These are phyloP conservation scores for Fusarium dlaminii DNA, from an alignment of 2,329 filamentous ascomycete genomes.

Conservation along the genomic window DNA sequence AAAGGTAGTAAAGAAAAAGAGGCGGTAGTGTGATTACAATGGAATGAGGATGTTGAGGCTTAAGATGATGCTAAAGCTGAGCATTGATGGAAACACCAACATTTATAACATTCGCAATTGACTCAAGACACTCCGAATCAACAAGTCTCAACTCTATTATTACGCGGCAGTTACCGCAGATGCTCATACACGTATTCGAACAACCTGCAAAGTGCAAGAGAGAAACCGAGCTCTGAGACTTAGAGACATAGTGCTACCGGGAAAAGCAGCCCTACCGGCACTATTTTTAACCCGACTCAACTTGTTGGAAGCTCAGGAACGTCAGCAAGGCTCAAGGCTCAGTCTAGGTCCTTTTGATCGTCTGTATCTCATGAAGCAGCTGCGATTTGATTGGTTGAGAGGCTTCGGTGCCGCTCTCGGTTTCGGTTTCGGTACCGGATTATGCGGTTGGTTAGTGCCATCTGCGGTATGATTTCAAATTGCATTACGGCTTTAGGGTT, in stretches of 20 bases:
- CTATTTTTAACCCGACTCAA: neutral
- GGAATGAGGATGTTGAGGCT: neutral
- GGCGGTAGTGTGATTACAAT: neutral
- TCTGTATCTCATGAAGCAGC: neutral
- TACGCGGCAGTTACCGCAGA: neutral
- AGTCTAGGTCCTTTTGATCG: neutral
- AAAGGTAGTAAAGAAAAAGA: neutral
- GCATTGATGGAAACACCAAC: neutral
- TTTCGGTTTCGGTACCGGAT: neutral
- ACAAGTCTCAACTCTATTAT: neutral
- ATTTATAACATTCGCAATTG: neutral
- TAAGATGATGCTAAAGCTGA: neutral
- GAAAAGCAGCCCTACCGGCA: neutral
- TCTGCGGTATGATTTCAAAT: neutral
- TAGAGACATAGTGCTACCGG: neutral
- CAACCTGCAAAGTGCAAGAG: neutral
- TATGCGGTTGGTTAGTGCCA: neutral
- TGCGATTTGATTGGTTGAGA: neutral
- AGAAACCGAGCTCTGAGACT: constrained; percentile 7
- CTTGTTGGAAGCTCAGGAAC: neutral
- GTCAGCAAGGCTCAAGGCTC: neutral
- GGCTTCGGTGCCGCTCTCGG: neutral
- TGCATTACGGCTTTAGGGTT: neutral
- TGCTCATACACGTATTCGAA: neutral
- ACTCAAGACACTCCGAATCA: neutral